Evolutionary conservation across 164 flowering plant species (phyloP).

Genomic region (Protea cynaroides): DNA sequence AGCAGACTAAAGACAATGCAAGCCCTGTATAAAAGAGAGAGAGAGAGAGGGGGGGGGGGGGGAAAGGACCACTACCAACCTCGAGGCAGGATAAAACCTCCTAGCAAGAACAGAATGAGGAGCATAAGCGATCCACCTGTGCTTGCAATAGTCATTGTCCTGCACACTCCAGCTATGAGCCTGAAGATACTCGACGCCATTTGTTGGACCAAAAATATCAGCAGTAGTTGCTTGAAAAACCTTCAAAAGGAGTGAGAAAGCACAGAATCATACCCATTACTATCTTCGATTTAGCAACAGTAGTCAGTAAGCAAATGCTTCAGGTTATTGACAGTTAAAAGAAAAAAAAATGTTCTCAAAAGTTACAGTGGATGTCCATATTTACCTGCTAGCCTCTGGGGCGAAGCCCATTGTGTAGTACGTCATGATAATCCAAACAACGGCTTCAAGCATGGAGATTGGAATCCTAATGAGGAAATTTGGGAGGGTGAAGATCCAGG

Average conservation of each 20-base stretch:
- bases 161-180: constrained; percentile 60
- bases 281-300: too few species aligned
- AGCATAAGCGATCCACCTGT: constrained; percentile 59
- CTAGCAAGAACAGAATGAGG: constrained; percentile 66
- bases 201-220: constrained; percentile 68
- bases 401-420: constrained; percentile 89
- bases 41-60: too few species aligned
- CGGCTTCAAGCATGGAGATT: constrained; percentile 59
- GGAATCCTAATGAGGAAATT: constrained; percentile 65
- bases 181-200: constrained; percentile 83
- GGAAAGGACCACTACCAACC: constrained; percentile 23
- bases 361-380: too few species aligned
- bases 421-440: constrained; percentile 57
- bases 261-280: too few species aligned
- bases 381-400: constrained; percentile 84
- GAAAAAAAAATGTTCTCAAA: too few species aligned
- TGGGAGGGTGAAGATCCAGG: constrained; percentile 87
- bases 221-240: constrained; percentile 73
- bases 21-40: too few species aligned
- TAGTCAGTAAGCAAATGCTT: too few species aligned
- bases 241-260: constrained; percentile 26
- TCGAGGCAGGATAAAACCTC: constrained; percentile 79
- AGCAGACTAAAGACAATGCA: neutral
- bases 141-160: constrained; percentile 61
- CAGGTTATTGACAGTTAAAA: too few species aligned